Evolutionary conservation across 768 basidiomycete species (phyloP).

Genomic region (Clavulina sp.): DNA sequence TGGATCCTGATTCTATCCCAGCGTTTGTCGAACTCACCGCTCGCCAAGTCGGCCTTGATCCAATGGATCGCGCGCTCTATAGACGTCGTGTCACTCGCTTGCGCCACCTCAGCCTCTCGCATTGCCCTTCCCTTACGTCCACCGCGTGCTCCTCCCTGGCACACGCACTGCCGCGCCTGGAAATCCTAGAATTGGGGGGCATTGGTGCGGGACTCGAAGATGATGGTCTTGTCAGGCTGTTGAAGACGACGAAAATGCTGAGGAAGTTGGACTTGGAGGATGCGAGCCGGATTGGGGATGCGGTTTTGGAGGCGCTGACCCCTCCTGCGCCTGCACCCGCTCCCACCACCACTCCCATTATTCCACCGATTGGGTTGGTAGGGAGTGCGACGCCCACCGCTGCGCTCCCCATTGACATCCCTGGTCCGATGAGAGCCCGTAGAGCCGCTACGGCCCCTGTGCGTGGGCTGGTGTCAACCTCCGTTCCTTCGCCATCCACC

Average conservation of each 20-base stretch:
- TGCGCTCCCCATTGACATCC: too few relatives aligned
- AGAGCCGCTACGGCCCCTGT: too few relatives aligned
- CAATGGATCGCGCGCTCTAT: constrained; percentile 25
- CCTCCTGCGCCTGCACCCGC: constrained; percentile 17
- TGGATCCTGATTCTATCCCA: background rate
- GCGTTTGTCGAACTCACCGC: constrained; percentile 25
- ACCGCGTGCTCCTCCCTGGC: constrained; percentile 57
- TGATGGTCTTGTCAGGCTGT: constrained; percentile 52
- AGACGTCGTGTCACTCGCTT: constrained; percentile 48
- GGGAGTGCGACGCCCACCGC: too few relatives aligned
- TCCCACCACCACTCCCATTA: background rate
- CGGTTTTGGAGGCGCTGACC: constrained; percentile 47
- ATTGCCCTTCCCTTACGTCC: constrained; percentile 55
- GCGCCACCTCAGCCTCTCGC: constrained; percentile 56
- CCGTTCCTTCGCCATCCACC: background rate
- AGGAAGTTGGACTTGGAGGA: constrained; percentile 76
- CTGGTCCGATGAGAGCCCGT: too few relatives aligned
- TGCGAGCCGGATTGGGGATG: constrained; percentile 54
- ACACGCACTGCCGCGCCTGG: constrained; percentile 48
- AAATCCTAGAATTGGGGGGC: constrained; percentile 63
- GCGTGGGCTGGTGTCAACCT: too few relatives aligned
- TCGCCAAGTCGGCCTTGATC: constrained; percentile 46
- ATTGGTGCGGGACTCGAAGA: constrained; percentile 53
- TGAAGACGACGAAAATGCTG: constrained; percentile 52
- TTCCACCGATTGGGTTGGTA: too few relatives aligned